Percentiles rank a stretch among this genome's conserved stretches.
These are phyloP conservation scores for Coemansia sp. DNA, from an alignment of 192 early-diverging fungal species.

Conservation along the genomic window DNA sequence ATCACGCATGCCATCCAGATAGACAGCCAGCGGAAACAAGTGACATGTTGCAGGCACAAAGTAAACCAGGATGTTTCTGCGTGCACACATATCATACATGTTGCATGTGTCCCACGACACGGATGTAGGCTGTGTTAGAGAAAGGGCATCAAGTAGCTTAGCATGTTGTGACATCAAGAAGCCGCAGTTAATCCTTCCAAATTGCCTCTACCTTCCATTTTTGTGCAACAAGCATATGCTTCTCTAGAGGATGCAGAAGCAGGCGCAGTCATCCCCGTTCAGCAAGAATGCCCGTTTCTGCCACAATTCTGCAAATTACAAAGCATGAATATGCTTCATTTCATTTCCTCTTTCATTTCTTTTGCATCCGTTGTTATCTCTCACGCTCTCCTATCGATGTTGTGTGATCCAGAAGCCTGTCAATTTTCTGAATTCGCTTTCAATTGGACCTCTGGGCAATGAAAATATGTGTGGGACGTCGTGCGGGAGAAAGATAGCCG, in stretches of 20 bases:
- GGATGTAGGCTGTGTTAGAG: not conserved
- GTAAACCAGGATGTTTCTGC: not conserved
- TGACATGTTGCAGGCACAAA: not conserved
- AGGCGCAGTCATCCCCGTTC: slow-evolving; percentile 6
- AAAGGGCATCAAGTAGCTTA: not conserved
- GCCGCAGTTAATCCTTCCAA: slow-evolving; percentile 3
- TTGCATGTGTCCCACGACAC: slow-evolving; percentile 1
- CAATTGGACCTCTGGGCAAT: not conserved
- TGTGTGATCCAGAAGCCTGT: not conserved
- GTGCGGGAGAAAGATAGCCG: no score
- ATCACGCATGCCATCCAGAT: not conserved
- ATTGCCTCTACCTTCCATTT: slow-evolving; percentile 2
- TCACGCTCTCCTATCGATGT: not conserved
- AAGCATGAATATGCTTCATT: slow-evolving; percentile 1
- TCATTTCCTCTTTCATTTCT: not conserved
- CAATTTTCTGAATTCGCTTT: not conserved
- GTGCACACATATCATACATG: not conserved
- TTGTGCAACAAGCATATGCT: not conserved
- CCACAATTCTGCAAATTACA: slow-evolving; percentile 8
- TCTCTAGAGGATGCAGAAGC: slow-evolving; percentile 5
- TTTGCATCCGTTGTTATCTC: not conserved
- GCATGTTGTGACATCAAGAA: slow-evolving; percentile 1
- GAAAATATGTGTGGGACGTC: no score
- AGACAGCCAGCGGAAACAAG: no score
- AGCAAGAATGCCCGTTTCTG: slow-evolving; percentile 3